phyloP scores from a whole-genome alignment of 257 asterid genomes.

The Solanum chilense region DNA sequence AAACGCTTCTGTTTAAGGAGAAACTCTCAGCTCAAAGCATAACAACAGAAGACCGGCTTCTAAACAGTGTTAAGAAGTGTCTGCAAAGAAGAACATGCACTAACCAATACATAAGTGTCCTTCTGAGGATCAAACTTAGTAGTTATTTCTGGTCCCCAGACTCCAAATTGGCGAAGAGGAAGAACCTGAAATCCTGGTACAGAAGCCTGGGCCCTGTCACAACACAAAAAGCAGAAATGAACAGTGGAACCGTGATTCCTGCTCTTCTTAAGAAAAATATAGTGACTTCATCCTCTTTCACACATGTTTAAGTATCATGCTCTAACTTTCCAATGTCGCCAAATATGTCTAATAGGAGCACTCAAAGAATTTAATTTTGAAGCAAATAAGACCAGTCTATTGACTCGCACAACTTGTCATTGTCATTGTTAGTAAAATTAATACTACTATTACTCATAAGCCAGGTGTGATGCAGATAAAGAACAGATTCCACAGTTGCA shows the following conservation, averaged over 20 bases:
- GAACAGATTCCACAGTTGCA: neutral
- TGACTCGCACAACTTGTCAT: neutral
- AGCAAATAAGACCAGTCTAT: neutral
- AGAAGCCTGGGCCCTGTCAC: constrained; percentile 65
- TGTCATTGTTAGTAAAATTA: neutral
- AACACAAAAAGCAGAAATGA: neutral
- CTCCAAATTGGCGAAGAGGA: constrained; percentile 89
- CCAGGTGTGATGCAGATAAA: neutral
- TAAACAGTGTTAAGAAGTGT: neutral
- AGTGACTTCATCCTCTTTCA: neutral
- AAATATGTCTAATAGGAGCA: neutral
- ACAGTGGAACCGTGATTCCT: neutral
- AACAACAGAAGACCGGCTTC: neutral
- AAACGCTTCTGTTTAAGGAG: neutral
- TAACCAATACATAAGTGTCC: constrained; percentile 84
- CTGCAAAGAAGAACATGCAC: constrained; percentile 9
- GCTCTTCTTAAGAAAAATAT: neutral
- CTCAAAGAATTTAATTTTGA: neutral
- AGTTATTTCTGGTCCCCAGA: constrained; percentile 82
- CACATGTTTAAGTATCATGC: neutral
- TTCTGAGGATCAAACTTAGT: constrained; percentile 66
- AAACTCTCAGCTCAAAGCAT: neutral
- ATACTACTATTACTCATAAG: neutral
- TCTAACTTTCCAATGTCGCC: neutral
- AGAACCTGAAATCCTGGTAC: constrained; percentile 79